phyloP scores from a whole-genome alignment of 2,329 filamentous ascomycete species.

The Colletotrichum agaves region DNA sequence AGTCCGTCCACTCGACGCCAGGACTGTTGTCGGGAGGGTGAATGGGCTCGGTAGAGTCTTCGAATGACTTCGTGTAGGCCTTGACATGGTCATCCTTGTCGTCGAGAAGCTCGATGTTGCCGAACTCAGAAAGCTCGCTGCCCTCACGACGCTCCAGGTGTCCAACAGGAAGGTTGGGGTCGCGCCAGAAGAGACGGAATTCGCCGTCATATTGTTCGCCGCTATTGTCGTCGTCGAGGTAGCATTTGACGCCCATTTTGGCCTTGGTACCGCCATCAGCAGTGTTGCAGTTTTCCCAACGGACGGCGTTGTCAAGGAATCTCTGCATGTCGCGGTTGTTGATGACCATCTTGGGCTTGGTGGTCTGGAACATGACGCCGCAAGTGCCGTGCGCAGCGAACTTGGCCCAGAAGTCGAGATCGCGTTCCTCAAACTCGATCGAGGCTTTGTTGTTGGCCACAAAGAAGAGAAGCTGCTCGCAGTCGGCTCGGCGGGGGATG shows the following conservation, averaged over 20 bases:
- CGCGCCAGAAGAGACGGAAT: conserved; percentile 28
- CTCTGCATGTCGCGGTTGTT: conserved; percentile 20
- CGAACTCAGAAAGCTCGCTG: neutral
- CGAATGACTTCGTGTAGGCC: no score
- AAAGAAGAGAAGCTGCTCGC: conserved; percentile 10
- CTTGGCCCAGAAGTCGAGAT: conserved; percentile 14
- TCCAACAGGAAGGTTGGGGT: neutral
- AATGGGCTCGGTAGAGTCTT: neutral
- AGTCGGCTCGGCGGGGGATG: conserved; percentile 12
- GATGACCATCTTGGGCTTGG: conserved; percentile 2
- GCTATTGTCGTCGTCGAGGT: neutral
- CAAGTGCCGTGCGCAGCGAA: conserved; percentile 28
- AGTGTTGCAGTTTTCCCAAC: neutral
- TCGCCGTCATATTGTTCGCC: neutral
- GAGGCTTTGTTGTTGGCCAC: conserved; percentile 17
- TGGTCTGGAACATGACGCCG: conserved; percentile 21
- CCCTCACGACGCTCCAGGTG: neutral
- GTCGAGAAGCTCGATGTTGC: neutral
- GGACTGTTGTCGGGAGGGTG: neutral
- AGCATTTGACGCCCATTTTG: conserved; percentile 23
- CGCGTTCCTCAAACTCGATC: conserved; percentile 23
- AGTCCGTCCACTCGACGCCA: conserved; percentile 5
- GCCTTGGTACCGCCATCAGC: neutral
- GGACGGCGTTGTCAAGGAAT: conserved; percentile 16
- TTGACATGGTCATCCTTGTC: neutral